Conservation (phyloP, 139 green algal species). For the Asterochloris erici region DNA sequence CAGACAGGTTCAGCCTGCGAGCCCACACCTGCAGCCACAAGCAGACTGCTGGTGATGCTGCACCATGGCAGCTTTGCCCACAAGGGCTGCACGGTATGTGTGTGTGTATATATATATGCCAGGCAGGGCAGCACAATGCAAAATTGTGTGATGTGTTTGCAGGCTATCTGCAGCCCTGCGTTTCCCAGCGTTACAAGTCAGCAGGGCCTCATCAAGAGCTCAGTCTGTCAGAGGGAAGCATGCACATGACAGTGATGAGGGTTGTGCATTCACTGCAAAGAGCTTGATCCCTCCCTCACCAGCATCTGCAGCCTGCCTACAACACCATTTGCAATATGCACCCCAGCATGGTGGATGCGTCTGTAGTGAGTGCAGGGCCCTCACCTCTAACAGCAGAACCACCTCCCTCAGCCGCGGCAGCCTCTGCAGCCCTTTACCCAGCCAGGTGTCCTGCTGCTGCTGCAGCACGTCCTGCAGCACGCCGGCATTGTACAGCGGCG, state of each 20-base stretch:
- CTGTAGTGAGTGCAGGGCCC: not conserved
- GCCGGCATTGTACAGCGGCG: constrained; percentile 67
- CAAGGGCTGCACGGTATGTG: not conserved
- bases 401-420: constrained; percentile 41
- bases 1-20: constrained; percentile 36
- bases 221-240: not conserved
- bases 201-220: too few species aligned
- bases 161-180: not conserved
- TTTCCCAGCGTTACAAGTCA: too few species aligned
- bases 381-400: constrained; percentile 57
- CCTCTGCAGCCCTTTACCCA: constrained; percentile 27
- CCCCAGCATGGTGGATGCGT: constrained; percentile 13
- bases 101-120: not conserved
- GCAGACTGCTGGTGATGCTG: not conserved
- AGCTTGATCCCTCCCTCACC: not conserved
- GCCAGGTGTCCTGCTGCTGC: constrained; percentile 19
- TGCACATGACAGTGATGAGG: not conserved
- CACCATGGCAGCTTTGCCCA: not conserved
- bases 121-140: not conserved
- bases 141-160: not conserved
- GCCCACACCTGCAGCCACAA: constrained; percentile 58
- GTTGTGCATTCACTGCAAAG: not conserved
- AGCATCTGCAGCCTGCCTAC: not conserved
- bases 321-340: not conserved
- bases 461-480: constrained; percentile 59